phyloP scores from a whole-genome alignment of 2,329 filamentous ascomycete species.

The Orbilia oligospora region DNA sequence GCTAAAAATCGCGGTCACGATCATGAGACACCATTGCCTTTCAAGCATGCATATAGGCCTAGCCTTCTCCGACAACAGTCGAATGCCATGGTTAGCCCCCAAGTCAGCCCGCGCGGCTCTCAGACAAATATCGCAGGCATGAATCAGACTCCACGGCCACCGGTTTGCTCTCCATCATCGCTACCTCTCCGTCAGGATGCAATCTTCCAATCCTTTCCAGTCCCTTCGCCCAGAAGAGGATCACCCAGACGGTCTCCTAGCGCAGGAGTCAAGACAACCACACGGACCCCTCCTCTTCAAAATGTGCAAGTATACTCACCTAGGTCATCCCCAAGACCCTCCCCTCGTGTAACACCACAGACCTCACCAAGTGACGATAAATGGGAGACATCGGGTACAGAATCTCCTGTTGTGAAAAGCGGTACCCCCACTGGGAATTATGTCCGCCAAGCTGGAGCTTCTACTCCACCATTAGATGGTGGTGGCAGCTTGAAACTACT shows the following conservation, averaged over 20 bases:
- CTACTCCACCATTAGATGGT: slow-evolving; percentile 30
- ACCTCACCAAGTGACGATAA: slow-evolving; percentile 20
- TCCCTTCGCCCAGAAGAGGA: slow-evolving; percentile 33
- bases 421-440: background rate
- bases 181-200: slow-evolving; percentile 54
- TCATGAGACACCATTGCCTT: slow-evolving; percentile 50
- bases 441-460: background rate
- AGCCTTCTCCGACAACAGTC: slow-evolving; percentile 34
- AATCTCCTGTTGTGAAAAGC: background rate
- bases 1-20: slow-evolving; percentile 40
- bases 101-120: slow-evolving; percentile 46
- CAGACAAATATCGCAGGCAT: slow-evolving; percentile 39
- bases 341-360: slow-evolving; percentile 29
- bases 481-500: slow-evolving; percentile 33
- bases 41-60: slow-evolving; percentile 55
- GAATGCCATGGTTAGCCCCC: slow-evolving; percentile 8
- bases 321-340: slow-evolving; percentile 26
- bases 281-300: slow-evolving; percentile 29
- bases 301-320: slow-evolving; percentile 17
- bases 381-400: slow-evolving; percentile 17
- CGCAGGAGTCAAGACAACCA: background rate
- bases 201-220: slow-evolving; percentile 54
- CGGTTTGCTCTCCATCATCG: slow-evolving; percentile 54
- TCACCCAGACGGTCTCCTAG: slow-evolving; percentile 37
- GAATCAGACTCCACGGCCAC: slow-evolving; percentile 29